Conservation (phyloP, 345 rosid genomes). For the Eucalyptus sp. region DNA sequence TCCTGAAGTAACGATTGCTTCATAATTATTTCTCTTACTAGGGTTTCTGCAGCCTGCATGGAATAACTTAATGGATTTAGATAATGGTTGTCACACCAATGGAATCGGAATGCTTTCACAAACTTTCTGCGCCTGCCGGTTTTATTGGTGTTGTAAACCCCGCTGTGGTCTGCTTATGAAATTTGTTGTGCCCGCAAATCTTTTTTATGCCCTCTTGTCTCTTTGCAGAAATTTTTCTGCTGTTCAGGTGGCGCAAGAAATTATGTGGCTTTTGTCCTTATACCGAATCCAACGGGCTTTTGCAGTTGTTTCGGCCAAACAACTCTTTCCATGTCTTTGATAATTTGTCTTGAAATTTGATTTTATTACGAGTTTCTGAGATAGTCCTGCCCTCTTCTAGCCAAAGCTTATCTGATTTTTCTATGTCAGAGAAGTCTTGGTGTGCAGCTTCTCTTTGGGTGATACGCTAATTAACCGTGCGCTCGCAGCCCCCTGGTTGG, state of each 20-base stretch:
- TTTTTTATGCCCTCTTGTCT: neutral
- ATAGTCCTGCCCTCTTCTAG: neutral
- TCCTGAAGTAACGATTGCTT: conserved; percentile 9
- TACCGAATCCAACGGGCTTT: neutral
- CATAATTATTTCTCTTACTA: neutral
- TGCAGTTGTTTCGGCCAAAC: neutral
- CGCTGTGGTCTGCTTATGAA: neutral
- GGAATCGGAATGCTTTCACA: neutral
- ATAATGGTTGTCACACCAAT: neutral
- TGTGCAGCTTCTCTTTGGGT: neutral
- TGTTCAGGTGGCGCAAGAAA: neutral
- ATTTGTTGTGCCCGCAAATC: neutral
- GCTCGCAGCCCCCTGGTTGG: neutral
- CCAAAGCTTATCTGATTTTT: neutral
- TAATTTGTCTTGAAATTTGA: neutral
- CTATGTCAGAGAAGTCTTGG: neutral
- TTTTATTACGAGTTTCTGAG: neutral
- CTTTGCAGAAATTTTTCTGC: neutral
- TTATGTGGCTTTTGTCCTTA: neutral
- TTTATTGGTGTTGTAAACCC: neutral
- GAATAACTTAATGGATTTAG: neutral
- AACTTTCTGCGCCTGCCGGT: neutral
- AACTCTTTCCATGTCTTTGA: neutral
- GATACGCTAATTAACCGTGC: neutral
- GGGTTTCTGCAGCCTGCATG: neutral